Evolutionary conservation across 2,329 filamentous ascomycete genomes (phyloP).

Genomic region (Paecilomyces sp.): DNA sequence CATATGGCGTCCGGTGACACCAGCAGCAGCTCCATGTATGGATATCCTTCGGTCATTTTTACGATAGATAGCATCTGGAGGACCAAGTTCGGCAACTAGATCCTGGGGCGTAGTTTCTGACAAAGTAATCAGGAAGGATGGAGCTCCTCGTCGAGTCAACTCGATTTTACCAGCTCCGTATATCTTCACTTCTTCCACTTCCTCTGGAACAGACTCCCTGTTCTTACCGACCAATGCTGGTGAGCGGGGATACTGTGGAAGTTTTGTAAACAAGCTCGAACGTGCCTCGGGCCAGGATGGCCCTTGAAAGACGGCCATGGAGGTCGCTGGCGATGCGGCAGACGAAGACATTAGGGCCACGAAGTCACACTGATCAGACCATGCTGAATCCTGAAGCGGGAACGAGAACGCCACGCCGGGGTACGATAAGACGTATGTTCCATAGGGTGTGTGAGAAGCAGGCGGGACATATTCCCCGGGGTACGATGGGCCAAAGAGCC

Average conservation of each 20-base stretch:
- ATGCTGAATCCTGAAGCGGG: slow-evolving; percentile 64
- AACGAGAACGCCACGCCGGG: slow-evolving; percentile 93
- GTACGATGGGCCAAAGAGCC: slow-evolving; percentile 88
- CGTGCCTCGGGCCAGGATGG: slow-evolving; percentile 84
- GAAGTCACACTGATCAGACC: slow-evolving; percentile 68
- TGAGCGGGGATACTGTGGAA: slow-evolving; percentile 66
- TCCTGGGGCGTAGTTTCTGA: slow-evolving; percentile 90
- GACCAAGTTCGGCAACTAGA: slow-evolving; percentile 79
- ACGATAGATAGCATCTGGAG: slow-evolving; percentile 87
- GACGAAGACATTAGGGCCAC: slow-evolving; percentile 78
- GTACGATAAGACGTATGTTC: slow-evolving; percentile 87
- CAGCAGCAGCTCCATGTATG: slow-evolving; percentile 53
- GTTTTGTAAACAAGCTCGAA: slow-evolving; percentile 66
- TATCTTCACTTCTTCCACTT: slow-evolving; percentile 73
- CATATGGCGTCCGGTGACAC: slow-evolving; percentile 23
- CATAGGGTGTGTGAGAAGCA: slow-evolving; percentile 46
- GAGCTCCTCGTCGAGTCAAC: slow-evolving; percentile 62
- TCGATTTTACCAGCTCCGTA: slow-evolving; percentile 73
- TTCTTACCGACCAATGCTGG: slow-evolving; percentile 61
- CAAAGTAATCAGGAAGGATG: slow-evolving; percentile 63
- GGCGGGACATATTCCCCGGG: slow-evolving; percentile 83
- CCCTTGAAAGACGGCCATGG: slow-evolving; percentile 87
- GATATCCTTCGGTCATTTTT: slow-evolving; percentile 85
- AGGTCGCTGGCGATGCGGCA: slow-evolving; percentile 66
- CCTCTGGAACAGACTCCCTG: slow-evolving; percentile 76